Conservation (phyloP, 2,329 filamentous ascomycete genomes). For the Macroventuria anomochaeta region DNA sequence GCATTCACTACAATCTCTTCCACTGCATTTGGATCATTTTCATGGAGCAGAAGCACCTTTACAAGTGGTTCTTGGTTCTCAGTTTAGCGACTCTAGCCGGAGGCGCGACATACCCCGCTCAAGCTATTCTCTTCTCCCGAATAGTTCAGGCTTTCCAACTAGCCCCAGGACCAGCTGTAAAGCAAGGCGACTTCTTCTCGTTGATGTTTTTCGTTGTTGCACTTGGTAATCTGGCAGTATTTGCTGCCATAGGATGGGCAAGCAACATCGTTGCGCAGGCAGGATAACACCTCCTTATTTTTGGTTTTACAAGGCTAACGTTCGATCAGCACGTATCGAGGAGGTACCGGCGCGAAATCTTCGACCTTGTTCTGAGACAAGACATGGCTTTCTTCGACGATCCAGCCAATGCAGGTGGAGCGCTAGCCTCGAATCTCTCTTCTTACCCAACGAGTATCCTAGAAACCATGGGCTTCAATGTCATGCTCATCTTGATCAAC, state of each 20-base stretch:
- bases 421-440: slow-evolving; percentile 71
- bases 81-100: slow-evolving; percentile 42
- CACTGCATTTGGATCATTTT: slow-evolving; percentile 36
- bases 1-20: slow-evolving; percentile 39
- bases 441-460: slow-evolving; percentile 84
- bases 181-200: slow-evolving; percentile 58
- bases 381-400: slow-evolving; percentile 91
- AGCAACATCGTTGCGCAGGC: slow-evolving; percentile 56
- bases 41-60: slow-evolving; percentile 46
- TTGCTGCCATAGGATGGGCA: slow-evolving; percentile 54
- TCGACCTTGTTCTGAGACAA: slow-evolving; percentile 87
- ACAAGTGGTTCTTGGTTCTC: slow-evolving; percentile 43
- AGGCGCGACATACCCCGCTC: slow-evolving; percentile 54
- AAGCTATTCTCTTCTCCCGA: slow-evolving; percentile 59
- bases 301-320: not conserved
- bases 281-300: slow-evolving; percentile 16
- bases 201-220: slow-evolving; percentile 65
- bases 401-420: slow-evolving; percentile 87
- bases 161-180: slow-evolving; percentile 46
- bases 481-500: slow-evolving; percentile 85
- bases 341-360: slow-evolving; percentile 61
- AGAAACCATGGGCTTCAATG: slow-evolving; percentile 83
- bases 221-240: slow-evolving; percentile 54
- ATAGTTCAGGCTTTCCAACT: slow-evolving; percentile 58
- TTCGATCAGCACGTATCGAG: slow-evolving; percentile 31